These are phyloP conservation scores for Stachybotrys elegans DNA, from an alignment of 2,329 filamentous ascomycete genomes.

Conservation along the genomic window DNA sequence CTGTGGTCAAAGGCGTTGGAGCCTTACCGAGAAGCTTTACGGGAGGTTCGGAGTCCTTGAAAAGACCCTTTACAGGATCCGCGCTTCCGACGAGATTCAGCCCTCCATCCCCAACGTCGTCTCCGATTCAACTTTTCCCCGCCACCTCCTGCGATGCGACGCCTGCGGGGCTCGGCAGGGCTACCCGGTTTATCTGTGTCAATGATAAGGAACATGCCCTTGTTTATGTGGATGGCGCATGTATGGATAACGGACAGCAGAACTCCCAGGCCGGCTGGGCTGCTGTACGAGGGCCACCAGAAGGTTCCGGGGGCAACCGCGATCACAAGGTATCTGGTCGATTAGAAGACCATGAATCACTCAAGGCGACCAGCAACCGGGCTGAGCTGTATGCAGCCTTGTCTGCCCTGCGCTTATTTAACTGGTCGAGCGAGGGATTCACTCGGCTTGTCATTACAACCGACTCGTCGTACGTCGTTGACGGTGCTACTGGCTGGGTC, in stretches of 20 bases:
- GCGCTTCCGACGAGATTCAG: slow-evolving; percentile 4
- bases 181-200: no score
- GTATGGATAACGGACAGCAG: slow-evolving; percentile 32
- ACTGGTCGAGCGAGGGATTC: slow-evolving; percentile 20
- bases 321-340: slow-evolving; percentile 15
- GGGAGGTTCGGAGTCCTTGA: not conserved
- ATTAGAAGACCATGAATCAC: slow-evolving; percentile 38
- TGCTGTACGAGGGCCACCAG: slow-evolving; percentile 18
- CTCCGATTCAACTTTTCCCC: slow-evolving; percentile 3
- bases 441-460: slow-evolving; percentile 34
- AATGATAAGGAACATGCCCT: no score
- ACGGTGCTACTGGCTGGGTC: slow-evolving; percentile 8
- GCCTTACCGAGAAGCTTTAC: no score
- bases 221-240: slow-evolving; percentile 40
- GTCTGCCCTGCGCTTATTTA: slow-evolving; percentile 3
- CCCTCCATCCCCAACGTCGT: not conserved
- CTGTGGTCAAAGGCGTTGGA: not conserved
- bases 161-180: not conserved
- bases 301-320: not conserved
- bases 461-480: slow-evolving; percentile 9
- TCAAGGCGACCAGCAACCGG: slow-evolving; percentile 40
- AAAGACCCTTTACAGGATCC: slow-evolving; percentile 4
- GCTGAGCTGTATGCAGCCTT: slow-evolving; percentile 11
- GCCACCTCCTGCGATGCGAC: no score
- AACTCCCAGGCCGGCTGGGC: slow-evolving; percentile 35